Evolutionary conservation across 441 rosid species (phyloP).

Genomic region (Biscutella laevigata): DNA sequence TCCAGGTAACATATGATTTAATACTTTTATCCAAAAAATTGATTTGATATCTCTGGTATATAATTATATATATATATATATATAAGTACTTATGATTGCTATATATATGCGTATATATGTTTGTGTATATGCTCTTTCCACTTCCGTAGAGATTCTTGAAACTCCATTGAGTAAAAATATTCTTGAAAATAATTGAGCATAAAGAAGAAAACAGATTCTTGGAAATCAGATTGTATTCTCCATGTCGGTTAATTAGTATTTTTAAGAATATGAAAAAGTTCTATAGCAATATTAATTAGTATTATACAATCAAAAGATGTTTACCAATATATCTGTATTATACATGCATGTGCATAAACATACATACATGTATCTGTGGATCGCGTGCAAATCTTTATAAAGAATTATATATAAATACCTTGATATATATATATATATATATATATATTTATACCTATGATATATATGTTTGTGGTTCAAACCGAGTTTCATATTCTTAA

Average conservation of each 20-base stretch:
- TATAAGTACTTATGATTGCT: not conserved
- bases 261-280: too few species aligned
- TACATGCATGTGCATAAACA: not conserved
- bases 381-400: not conserved
- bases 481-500: not conserved
- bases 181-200: conserved; percentile 4
- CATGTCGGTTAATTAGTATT: not conserved
- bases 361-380: too few species aligned
- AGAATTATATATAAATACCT: too few species aligned
- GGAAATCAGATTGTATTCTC: conserved; percentile 15
- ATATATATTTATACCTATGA: not conserved
- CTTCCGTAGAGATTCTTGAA: conserved; percentile 10
- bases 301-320: not conserved
- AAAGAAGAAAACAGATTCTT: conserved; percentile 15
- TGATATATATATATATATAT: too few species aligned
- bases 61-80: not conserved
- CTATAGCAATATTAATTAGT: too few species aligned
- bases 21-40: too few species aligned
- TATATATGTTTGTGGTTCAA: not conserved
- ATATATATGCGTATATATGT: not conserved
- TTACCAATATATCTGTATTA: not conserved
- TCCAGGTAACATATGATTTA: conserved; percentile 67
- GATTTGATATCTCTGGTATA: not conserved
- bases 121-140: not conserved
- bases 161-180: not conserved